Evolutionary conservation across 2,329 filamentous ascomycete genomes (phyloP), one percentile per base, ranked within the genome.

Genomic region (Botrytis galanthina): DNA sequence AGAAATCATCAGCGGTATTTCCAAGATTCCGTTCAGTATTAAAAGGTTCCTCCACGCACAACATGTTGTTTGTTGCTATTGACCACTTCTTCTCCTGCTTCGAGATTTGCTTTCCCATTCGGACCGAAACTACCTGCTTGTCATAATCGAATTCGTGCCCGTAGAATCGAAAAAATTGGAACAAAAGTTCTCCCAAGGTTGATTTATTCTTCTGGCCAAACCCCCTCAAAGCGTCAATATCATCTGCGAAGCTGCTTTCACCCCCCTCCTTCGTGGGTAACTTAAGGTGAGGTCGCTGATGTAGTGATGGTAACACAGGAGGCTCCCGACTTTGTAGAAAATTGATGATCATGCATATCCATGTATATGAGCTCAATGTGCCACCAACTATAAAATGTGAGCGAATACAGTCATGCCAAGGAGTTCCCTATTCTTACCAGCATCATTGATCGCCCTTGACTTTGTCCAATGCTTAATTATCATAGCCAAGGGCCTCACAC

Each of bases 391-490:
- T 48, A 73, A 32, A 66, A 37, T 64, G 77, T 79, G 66, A 79
- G 76, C 73, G 63, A 46, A 46, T 9, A 69, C 4, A 9, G 26
- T 22, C 76, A 39, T 74, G 62, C 20, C 48, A 29, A 73, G 60
- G 60, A 3, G 12, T 18, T n/a, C 84, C 91, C 85, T 66, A 67
- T 67, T 84, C 92, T 85, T 86, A 97, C 95, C 95, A 81, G 96
- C 96, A 85, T 99, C 96, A 81, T 99, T 99, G 78, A 99, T 87
- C 79, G 97, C 92, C 82, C 96, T 91, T 82, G 89, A 89, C 83
- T 96, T 93, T 73, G 96, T 97, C 96, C 96, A 99, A 84, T 98
- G 89, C 83, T 99, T 99, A 84, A 99, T 89, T 75, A 97, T 93
- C 94, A 99, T 98, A 26, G 96, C 95, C 78, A 99, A 85, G 62